phyloP scores from a whole-genome alignment of 768 basidiomycete species.

The Nidularia sp. region DNA sequence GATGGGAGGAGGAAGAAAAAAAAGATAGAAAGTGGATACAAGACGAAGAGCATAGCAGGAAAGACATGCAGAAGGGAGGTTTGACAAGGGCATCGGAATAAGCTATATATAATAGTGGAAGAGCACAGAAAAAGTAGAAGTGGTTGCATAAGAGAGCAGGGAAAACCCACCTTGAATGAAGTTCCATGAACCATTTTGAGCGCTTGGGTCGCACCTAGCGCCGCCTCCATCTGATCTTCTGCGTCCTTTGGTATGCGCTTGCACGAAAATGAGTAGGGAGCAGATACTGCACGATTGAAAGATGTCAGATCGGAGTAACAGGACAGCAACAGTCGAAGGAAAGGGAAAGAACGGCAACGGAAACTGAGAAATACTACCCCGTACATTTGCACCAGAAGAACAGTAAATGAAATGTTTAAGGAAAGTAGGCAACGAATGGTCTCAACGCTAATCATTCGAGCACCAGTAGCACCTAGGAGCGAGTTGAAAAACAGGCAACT shows the following conservation, averaged over 20 bases:
- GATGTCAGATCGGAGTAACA: no score
- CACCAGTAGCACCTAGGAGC: background rate
- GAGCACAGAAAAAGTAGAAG: no score
- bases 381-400: no score
- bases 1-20: no score
- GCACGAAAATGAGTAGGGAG: conserved; percentile 75
- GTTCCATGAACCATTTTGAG: conserved; percentile 52
- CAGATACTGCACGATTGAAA: conserved; percentile 50
- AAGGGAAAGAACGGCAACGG: no score
- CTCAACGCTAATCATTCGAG: no score
- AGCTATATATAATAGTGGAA: no score
- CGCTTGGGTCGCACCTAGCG: conserved; percentile 59
- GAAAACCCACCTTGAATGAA: conserved; percentile 39
- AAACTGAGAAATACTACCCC: no score
- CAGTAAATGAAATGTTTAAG: no score
- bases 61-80: conserved; percentile 1
- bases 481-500: conserved; percentile 16
- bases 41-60: background rate
- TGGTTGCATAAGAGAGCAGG: no score
- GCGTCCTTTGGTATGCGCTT: conserved; percentile 58
- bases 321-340: no score
- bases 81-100: background rate
- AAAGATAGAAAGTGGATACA: background rate
- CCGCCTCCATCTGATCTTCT: conserved; percentile 74
- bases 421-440: no score